Evolutionary conservation across 257 asterid species (phyloP).

Genomic region (Lycium barbarum): DNA sequence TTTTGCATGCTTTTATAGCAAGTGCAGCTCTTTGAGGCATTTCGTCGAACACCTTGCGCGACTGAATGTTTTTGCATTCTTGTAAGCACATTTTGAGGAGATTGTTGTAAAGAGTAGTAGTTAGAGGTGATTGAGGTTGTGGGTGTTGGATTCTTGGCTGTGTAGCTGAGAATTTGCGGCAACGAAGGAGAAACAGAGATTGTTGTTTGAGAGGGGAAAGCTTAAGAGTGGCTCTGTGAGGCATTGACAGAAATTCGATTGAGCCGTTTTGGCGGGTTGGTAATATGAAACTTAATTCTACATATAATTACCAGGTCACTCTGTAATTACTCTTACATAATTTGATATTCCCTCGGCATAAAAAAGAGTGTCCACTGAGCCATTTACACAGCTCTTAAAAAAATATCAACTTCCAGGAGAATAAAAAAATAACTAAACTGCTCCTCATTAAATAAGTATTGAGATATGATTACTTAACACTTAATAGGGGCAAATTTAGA

Average conservation of each 20-base stretch:
- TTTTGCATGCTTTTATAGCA: conserved; percentile 53
- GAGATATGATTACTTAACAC: too few species aligned
- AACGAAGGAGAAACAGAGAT: conserved; percentile 33
- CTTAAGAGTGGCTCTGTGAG: conserved; percentile 35
- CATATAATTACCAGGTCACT: too few species aligned
- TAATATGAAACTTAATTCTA: not conserved
- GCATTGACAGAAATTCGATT: conserved; percentile 46
- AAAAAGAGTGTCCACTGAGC: too few species aligned
- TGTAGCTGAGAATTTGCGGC: conserved; percentile 38
- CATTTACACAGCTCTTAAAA: too few species aligned
- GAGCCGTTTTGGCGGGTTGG: conserved; percentile 32
- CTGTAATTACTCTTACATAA: too few species aligned
- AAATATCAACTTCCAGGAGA: too few species aligned
- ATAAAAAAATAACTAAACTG: too few species aligned
- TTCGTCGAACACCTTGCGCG: conserved; percentile 68
- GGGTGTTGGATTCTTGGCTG: conserved; percentile 29
- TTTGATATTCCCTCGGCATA: too few species aligned
- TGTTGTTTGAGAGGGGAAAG: conserved; percentile 35
- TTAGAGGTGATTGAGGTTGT: conserved; percentile 26
- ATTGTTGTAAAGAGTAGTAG: conserved; percentile 32
- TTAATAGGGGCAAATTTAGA: too few species aligned
- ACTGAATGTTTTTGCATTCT: conserved; percentile 69
- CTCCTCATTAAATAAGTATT: too few species aligned
- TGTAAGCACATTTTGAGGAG: conserved; percentile 50
- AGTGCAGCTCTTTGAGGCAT: conserved; percentile 51